Evolutionary conservation across 1,284 basidiomycete genomes (phyloP).

Genomic region (Ceratobasidium sp.): DNA sequence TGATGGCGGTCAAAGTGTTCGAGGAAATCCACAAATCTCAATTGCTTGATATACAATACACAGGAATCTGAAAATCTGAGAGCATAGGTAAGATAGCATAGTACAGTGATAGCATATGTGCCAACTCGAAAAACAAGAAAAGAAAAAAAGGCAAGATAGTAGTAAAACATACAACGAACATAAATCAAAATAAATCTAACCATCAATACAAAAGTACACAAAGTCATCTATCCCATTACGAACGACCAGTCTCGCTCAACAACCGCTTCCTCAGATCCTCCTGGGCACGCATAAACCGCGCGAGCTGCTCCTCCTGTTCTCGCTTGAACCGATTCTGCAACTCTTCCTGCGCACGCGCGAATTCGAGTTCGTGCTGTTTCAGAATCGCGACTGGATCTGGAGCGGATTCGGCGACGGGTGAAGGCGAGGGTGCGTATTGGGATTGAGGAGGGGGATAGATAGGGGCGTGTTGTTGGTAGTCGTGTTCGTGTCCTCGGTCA

Average conservation of each 20-base stretch:
- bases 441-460: slow-evolving; percentile 7
- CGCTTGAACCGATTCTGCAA: slow-evolving; percentile 32
- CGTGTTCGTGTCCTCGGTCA: slow-evolving; percentile 21
- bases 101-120: slow-evolving; percentile 5
- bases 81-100: background rate
- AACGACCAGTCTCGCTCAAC: slow-evolving; percentile 1
- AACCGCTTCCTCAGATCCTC: slow-evolving; percentile 35
- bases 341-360: slow-evolving; percentile 40
- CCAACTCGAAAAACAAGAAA: background rate
- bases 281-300: slow-evolving; percentile 35
- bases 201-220: background rate
- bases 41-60: slow-evolving; percentile 22
- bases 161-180: background rate
- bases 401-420: background rate
- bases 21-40: slow-evolving; percentile 13
- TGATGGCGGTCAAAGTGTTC: background rate
- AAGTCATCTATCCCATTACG: too few species aligned
- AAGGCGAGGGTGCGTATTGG: background rate
- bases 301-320: slow-evolving; percentile 41
- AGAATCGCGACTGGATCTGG: slow-evolving; percentile 2
- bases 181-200: slow-evolving; percentile 19
- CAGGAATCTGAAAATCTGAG: background rate
- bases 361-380: slow-evolving; percentile 36
- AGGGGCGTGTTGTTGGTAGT: slow-evolving; percentile 22
- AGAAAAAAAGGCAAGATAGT: background rate